phyloP scores from a whole-genome alignment of 2,329 filamentous ascomycete genomes.

The Ophiostoma triangulosporum region DNA sequence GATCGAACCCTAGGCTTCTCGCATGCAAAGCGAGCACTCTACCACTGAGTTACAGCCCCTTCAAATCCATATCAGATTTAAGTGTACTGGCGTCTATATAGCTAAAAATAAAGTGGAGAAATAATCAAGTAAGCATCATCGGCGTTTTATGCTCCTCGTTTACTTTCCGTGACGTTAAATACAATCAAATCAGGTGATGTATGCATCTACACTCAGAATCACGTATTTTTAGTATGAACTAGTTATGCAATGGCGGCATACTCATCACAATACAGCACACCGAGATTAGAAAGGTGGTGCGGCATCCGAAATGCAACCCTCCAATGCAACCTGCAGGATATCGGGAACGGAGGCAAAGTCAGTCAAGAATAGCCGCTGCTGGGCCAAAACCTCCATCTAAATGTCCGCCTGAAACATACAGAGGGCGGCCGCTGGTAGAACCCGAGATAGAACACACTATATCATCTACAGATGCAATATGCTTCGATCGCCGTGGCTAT shows the following conservation, averaged over 20 bases:
- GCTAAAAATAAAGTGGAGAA: too few relatives aligned
- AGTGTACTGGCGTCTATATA: background rate
- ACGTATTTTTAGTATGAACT: too few relatives aligned
- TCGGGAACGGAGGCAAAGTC: background rate
- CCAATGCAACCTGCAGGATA: background rate
- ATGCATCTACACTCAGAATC: too few relatives aligned
- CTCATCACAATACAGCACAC: too few relatives aligned
- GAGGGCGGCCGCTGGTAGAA: background rate
- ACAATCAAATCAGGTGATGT: too few relatives aligned
- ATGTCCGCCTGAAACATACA: background rate
- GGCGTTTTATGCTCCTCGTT: too few relatives aligned
- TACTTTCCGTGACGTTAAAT: too few relatives aligned
- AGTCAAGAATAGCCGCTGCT: too few relatives aligned
- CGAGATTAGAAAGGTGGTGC: background rate
- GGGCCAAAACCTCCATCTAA: too few relatives aligned
- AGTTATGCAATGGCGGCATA: background rate
- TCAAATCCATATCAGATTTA: background rate
- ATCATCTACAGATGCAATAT: background rate
- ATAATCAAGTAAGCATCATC: too few relatives aligned
- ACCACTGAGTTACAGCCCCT: constrained; percentile 5
- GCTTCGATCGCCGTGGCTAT: too few relatives aligned
- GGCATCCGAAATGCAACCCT: background rate
- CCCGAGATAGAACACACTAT: background rate
- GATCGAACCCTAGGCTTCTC: constrained; percentile 5
- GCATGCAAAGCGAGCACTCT: constrained; percentile 6